Evolutionary conservation across 139 green algal genomes (phyloP).

Genomic region (Monoraphidium neglectum): DNA sequence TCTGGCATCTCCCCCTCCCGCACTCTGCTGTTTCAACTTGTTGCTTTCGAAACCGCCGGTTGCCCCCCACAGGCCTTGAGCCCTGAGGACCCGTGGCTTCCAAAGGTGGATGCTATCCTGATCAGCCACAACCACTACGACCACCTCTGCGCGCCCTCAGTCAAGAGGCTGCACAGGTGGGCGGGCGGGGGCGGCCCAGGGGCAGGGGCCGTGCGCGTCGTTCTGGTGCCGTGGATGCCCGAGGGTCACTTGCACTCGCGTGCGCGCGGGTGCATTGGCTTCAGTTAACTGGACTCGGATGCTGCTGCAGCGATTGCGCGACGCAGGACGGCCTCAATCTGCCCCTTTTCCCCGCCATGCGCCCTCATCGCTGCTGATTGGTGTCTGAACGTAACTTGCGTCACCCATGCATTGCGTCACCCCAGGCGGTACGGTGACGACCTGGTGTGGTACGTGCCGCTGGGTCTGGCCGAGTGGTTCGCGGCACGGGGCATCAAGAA

Average conservation of each 20-base stretch:
- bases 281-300: no score
- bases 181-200: background rate
- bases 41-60: no score
- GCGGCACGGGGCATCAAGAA: constrained; percentile 37
- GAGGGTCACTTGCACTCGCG: no score
- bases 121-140: constrained; percentile 85
- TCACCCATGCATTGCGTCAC: no score
- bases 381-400: no score
- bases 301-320: no score
- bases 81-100: constrained; percentile 37
- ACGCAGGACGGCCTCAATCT: no score
- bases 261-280: no score
- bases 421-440: constrained; percentile 3
- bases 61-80: constrained; percentile 37
- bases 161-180: constrained; percentile 49
- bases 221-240: no score
- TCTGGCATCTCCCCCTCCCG: background rate
- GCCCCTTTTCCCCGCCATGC: background rate
- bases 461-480: constrained; percentile 73
- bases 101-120: constrained; percentile 71
- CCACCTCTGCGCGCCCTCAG: constrained; percentile 62
- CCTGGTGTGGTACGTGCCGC: constrained; percentile 71
- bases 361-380: background rate
- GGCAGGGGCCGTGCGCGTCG: no score
- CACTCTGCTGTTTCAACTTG: no score